Evolutionary conservation across 768 basidiomycete species (phyloP), one percentile per base, ranked within the genome.

Genomic region (Leccinellum albellum): DNA sequence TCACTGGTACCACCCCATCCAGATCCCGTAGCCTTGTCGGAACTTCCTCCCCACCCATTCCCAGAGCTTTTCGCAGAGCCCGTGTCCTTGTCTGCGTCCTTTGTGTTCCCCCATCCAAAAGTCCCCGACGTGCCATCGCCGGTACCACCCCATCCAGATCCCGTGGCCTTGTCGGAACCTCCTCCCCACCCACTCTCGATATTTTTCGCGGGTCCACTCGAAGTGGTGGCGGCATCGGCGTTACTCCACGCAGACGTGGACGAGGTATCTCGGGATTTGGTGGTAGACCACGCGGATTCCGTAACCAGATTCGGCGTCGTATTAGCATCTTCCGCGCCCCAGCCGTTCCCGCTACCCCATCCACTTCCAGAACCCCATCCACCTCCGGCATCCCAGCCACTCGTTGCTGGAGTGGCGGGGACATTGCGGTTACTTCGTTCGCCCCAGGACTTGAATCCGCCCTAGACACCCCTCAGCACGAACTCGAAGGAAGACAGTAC

Each of bases 341-440:
- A 58, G 42, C 60, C 62, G 12, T 53, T 54, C 4, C 53, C 57
- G 2, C 23, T 31, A 6, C 35, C 59, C 63, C 63, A 64, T 15
- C 51, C 61, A 12, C 54, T 53, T 15, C 37, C 53, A 8, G 50
- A 52, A 12, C 54, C 55, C 60, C 64, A 63, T 13, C 60, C 56
- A 15, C 24, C 29, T 3, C 50, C 47, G 2, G 29, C 15, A 26
- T 44, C 54, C 51, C 50, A 46, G 42, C 51, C 20, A 42, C 12
- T 42, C 40, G 40, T 6, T 10, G 47, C 28, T 1, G 55, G 24
- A 26, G 50, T 50, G 29, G 28, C 51, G 33, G 51, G 5, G 24
- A 17, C 3, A 45, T 44, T 26, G 24, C 37, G 54, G 9, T 29
- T 56, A 26, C 51, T 54, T 29, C 55, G 54, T 5, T 48, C 50